These are phyloP conservation scores for Zanthoxylum bungeanum DNA, from an alignment of 345 rosid species.

Conservation along the genomic window DNA sequence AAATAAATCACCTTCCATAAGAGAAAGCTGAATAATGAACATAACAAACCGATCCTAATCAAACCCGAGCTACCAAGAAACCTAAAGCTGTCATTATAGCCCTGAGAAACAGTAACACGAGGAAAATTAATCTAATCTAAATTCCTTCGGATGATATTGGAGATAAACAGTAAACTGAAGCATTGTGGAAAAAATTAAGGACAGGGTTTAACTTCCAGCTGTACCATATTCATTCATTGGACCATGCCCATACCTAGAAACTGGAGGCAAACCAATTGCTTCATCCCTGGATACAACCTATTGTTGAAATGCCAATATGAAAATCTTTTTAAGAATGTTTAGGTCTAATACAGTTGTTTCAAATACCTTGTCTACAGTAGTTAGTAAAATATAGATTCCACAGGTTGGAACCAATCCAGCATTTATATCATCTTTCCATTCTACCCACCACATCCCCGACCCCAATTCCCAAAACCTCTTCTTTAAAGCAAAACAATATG, in stretches of 20 bases:
- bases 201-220: neutral
- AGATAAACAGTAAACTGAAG: too few species aligned
- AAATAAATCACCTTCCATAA: conserved; percentile 8
- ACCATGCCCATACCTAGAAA: neutral
- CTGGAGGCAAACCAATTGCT: neutral
- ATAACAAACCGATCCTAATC: too few species aligned
- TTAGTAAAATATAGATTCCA: neutral
- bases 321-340: neutral
- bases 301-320: neutral
- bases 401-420: neutral
- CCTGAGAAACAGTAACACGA: too few species aligned
- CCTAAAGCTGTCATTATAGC: neutral
- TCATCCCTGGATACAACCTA: neutral
- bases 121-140: neutral
- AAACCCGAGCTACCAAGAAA: conserved; percentile 9
- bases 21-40: neutral
- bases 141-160: too few species aligned
- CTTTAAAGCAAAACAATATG: neutral
- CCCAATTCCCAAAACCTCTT: neutral
- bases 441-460: neutral
- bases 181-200: neutral
- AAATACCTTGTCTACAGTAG: too few species aligned
- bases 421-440: neutral
- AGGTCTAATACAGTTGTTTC: neutral
- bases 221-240: neutral